Evolutionary conservation across 768 basidiomycete genomes (phyloP).

Genomic region (Solioccasus polychromus): DNA sequence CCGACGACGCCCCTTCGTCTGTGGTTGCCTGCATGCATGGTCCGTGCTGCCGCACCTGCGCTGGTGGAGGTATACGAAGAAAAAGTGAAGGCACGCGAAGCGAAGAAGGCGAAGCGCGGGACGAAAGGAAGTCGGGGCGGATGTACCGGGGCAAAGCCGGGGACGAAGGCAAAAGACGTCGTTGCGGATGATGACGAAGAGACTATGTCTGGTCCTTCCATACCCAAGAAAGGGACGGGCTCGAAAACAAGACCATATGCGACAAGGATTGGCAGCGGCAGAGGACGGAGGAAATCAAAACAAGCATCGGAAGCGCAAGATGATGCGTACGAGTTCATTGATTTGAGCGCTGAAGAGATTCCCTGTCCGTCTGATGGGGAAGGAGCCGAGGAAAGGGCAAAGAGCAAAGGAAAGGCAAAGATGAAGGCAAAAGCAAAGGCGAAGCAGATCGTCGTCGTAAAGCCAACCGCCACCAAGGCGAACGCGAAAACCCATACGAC

Average conservation of each 20-base stretch:
- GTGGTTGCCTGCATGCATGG: conserved; percentile 85
- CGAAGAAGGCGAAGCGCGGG: conserved; percentile 34
- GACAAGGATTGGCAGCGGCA: not conserved
- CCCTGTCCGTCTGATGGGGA: conserved; percentile 18
- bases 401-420: conserved; percentile 10
- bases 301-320: conserved; percentile 25
- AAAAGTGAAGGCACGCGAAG: conserved; percentile 49
- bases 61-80: conserved; percentile 63
- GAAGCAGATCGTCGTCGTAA: not conserved
- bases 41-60: conserved; percentile 61
- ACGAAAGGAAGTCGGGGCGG: conserved; percentile 17
- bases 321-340: conserved; percentile 24
- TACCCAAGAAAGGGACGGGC: conserved; percentile 2
- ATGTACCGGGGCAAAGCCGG: not conserved
- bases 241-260: conserved; percentile 10
- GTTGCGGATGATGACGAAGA: conserved; percentile 1
- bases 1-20: conserved; percentile 58
- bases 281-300: conserved; percentile 20
- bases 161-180: not conserved
- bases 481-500: not conserved
- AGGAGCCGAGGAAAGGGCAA: not conserved
- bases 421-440: not conserved
- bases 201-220: conserved; percentile 1
- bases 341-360: conserved; percentile 25
- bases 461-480: not conserved